A percentile compares a stretch with the other conserved stretches of the same genome.
These are phyloP conservation scores for Pseudopyrenochaeta lycopersici DNA, from an alignment of 2,329 filamentous ascomycete genomes.

Conservation along the genomic window DNA sequence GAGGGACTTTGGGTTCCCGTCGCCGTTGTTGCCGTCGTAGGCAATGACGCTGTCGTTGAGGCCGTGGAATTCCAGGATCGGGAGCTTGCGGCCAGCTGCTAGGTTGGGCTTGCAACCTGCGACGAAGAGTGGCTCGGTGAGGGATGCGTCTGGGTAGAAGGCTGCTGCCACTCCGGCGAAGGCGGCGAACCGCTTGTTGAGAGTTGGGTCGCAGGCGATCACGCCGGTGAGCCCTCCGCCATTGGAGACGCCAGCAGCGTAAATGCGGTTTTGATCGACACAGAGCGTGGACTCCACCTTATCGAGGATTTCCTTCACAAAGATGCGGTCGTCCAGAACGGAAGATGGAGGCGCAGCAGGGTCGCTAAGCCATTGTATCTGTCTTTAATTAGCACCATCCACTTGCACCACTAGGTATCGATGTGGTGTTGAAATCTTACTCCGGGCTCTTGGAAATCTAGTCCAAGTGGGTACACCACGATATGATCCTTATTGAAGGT, in stretches of 20 bases:
- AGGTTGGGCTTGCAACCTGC: conserved; percentile 33
- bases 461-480: conserved; percentile 30
- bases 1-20: conserved; percentile 27
- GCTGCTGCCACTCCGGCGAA: conserved; percentile 61
- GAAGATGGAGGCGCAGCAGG: conserved; percentile 42
- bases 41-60: conserved; percentile 52
- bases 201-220: conserved; percentile 57
- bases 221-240: conserved; percentile 62
- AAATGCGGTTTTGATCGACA: conserved; percentile 56
- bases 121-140: conserved; percentile 18
- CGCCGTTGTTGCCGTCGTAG: conserved; percentile 49
- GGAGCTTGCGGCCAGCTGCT: conserved; percentile 35
- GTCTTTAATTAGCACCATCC: too few relatives aligned
- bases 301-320: conserved; percentile 55
- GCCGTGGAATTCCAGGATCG: conserved; percentile 58
- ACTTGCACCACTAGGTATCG: too few relatives aligned
- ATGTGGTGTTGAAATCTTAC: conserved; percentile 13
- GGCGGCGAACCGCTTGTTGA: conserved; percentile 57
- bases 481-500: conserved; percentile 25
- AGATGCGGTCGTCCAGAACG: conserved; percentile 54
- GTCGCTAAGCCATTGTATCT: conserved; percentile 37
- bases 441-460: conserved; percentile 25
- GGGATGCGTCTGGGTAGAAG: conserved; percentile 49
- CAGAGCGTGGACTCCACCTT: conserved; percentile 54
- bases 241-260: conserved; percentile 63